Evolutionary conservation across 1,284 basidiomycete species (phyloP).

Genomic region (Exobasidium rhododendri): DNA sequence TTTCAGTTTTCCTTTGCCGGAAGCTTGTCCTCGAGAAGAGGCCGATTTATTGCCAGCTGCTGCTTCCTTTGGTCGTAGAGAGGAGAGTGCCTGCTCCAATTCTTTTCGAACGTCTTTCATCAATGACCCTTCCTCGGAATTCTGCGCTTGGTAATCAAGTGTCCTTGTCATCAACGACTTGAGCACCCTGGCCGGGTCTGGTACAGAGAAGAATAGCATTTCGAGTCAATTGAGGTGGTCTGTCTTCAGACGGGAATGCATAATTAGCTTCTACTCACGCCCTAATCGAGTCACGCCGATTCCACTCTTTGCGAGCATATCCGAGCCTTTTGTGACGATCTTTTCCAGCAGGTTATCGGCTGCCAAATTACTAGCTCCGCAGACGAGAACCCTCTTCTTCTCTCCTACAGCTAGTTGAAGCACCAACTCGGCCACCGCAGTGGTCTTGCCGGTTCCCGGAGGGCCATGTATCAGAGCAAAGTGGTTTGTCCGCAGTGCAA

Average conservation of each 20-base stretch:
- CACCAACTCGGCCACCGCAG: constrained; percentile 58
- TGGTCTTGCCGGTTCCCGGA: constrained; percentile 62
- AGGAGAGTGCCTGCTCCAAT: constrained; percentile 22
- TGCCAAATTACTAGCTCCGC: constrained; percentile 85
- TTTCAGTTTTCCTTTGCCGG: neutral
- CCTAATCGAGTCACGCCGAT: constrained; percentile 40
- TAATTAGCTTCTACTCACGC: too few relatives aligned
- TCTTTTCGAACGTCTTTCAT: constrained; percentile 43
- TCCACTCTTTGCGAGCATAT: constrained; percentile 28
- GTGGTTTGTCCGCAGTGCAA: constrained; percentile 68
- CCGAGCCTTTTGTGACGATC: constrained; percentile 18
- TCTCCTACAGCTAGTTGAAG: constrained; percentile 50
- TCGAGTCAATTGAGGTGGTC: constrained; percentile 65
- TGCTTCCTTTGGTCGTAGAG: constrained; percentile 19
- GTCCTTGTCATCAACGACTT: constrained; percentile 72
- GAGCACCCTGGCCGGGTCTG: constrained; percentile 90
- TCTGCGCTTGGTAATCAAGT: constrained; percentile 76
- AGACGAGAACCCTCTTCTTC: constrained; percentile 67
- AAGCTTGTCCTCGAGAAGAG: constrained; percentile 18
- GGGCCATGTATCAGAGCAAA: constrained; percentile 95
- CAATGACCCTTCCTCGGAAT: constrained; percentile 38
- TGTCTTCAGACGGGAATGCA: too few relatives aligned
- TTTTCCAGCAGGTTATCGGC: constrained; percentile 60
- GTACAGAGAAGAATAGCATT: constrained; percentile 61
- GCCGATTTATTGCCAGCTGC: constrained; percentile 47